Percentiles rank a stretch among this genome's conserved stretches.
Conservation (phyloP, 805 yeast genomes). For the Starmerella khaoyaiensis region DNA sequence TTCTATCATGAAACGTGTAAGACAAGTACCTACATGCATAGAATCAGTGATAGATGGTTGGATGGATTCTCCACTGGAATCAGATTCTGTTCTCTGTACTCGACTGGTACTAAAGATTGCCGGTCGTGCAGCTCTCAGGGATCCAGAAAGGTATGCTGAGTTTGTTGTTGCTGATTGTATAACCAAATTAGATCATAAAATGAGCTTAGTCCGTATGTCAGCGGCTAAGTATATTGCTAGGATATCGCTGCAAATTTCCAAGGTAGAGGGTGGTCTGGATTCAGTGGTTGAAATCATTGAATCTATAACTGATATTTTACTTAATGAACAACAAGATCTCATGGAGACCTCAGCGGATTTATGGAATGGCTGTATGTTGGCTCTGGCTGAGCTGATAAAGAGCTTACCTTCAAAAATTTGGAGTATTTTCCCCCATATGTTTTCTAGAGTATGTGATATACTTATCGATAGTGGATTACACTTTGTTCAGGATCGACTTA, state of each 20-base stretch:
- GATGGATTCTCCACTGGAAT: conserved; percentile 1
- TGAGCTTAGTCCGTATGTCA: conserved; percentile 47
- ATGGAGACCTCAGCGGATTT: conserved; percentile 17
- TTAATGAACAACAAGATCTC: conserved; percentile 12
- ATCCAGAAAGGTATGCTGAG: conserved; percentile 27
- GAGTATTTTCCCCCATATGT: neutral
- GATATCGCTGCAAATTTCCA: conserved; percentile 28
- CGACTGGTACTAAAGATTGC: conserved; percentile 25
- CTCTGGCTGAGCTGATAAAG: conserved; percentile 39
- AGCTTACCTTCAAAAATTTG: conserved; percentile 7
- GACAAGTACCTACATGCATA: conserved; percentile 1
- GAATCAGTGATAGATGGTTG: neutral
- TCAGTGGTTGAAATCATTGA: conserved; percentile 23
- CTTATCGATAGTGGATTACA: conserved; percentile 32
- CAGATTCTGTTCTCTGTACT: neutral
- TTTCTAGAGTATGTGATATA: too few relatives aligned
- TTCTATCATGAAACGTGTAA: conserved; percentile 9
- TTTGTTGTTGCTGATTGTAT: conserved; percentile 39
- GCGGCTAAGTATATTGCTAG: conserved; percentile 55
- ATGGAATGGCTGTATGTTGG: conserved; percentile 48
- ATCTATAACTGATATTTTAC: too few relatives aligned
- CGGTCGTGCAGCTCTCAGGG: conserved; percentile 31
- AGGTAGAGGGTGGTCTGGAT: conserved; percentile 26
- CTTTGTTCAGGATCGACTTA: conserved; percentile 44
- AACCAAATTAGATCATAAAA: conserved; percentile 34